Evolutionary conservation across 345 rosid species (phyloP).

Genomic region (Lepidium didymum): DNA sequence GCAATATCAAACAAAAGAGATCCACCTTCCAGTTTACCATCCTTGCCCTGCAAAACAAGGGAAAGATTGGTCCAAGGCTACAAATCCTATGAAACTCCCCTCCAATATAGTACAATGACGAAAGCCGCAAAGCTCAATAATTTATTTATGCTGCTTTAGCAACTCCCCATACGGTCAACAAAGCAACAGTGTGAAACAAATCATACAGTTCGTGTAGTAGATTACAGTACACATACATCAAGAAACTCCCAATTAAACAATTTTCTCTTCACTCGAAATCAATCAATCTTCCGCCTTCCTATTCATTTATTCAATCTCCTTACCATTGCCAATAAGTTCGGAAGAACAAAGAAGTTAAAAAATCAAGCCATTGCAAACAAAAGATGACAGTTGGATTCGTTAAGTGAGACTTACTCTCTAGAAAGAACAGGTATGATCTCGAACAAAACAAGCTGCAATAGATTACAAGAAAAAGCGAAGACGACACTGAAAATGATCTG

Average conservation of each 20-base stretch:
- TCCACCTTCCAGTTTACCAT: conserved; percentile 92
- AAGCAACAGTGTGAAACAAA: background rate
- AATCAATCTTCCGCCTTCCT: background rate
- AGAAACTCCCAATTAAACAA: background rate
- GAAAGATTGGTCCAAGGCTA: background rate
- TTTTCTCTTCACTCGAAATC: background rate
- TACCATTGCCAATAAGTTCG: background rate
- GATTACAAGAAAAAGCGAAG: conserved; percentile 91
- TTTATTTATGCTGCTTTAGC: background rate
- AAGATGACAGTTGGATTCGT: background rate
- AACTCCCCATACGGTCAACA: background rate
- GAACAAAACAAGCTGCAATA: conserved; percentile 89
- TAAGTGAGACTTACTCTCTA: conserved; percentile 43
- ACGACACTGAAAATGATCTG: conserved; percentile 94
- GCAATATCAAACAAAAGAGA: conserved; percentile 72
- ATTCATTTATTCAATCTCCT: background rate
- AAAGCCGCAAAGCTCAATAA: background rate
- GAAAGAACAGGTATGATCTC: conserved; percentile 94
- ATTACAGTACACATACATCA: background rate
- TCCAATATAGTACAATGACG: background rate
- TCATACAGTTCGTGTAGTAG: background rate
- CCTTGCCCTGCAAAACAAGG: conserved; percentile 54
- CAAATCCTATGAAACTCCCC: background rate
- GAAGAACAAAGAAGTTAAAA: background rate
- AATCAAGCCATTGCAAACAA: background rate